A percentile compares a stretch with the other conserved stretches of the same genome.
Conservation (phyloP, 1,284 basidiomycete species). For the Mycocalia duriaeana region DNA sequence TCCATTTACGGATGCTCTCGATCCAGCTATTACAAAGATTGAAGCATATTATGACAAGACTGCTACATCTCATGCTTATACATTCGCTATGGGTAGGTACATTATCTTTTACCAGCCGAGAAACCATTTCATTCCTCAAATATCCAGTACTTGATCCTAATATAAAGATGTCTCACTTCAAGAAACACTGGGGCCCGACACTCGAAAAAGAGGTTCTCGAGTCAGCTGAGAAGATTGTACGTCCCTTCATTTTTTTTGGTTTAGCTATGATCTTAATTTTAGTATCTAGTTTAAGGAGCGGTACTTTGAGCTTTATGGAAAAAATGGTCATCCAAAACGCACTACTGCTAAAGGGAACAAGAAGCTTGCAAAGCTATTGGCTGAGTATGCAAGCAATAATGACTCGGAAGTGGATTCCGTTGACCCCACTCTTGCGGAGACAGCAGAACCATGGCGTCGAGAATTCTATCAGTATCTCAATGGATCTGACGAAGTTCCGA, state of each 20-base stretch:
- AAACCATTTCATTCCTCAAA: not conserved
- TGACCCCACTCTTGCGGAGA: not conserved
- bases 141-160: constrained; percentile 4
- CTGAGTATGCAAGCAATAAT: not conserved
- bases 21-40: not conserved
- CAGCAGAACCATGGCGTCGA: not conserved
- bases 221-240: not conserved
- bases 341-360: not conserved
- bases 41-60: constrained; percentile 3
- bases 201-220: constrained; percentile 5
- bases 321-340: not conserved
- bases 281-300: not conserved
- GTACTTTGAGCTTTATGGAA: not conserved
- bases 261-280: constrained; percentile 3
- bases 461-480: not conserved
- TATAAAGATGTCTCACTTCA: constrained; percentile 5
- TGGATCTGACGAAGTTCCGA: not conserved
- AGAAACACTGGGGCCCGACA: constrained; percentile 6
- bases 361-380: not conserved
- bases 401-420: not conserved
- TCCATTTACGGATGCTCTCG: not conserved
- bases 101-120: not conserved
- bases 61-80: constrained; percentile 4
- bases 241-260: constrained; percentile 1
- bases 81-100: constrained; percentile 5